phyloP scores from a whole-genome alignment of 2,329 filamentous ascomycete species.

The Penicillium concentricum region DNA sequence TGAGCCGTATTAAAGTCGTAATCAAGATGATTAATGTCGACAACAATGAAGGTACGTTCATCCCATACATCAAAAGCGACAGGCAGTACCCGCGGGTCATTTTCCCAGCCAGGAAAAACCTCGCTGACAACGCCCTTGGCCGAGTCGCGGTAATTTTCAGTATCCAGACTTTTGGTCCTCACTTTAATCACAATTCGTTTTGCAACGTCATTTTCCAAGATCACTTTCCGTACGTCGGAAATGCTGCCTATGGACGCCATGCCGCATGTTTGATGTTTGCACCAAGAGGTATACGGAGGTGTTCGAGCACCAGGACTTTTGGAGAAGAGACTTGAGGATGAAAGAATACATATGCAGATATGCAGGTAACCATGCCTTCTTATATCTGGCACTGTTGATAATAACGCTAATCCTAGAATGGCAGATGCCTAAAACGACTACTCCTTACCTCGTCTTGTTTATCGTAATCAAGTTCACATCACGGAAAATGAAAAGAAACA shows the following conservation, averaged over 20 bases:
- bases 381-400: neutral
- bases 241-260: neutral
- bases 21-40: neutral
- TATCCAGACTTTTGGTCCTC: neutral
- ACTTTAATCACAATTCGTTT: neutral
- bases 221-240: neutral
- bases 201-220: neutral
- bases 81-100: neutral
- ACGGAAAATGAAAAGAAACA: neutral
- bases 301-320: neutral
- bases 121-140: neutral
- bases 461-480: neutral
- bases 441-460: neutral
- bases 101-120: neutral
- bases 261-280: neutral
- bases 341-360: too few species aligned
- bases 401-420: neutral
- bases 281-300: neutral
- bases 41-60: neutral
- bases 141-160: neutral
- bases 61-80: neutral
- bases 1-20: neutral
- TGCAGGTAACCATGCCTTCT: neutral
- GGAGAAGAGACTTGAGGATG: neutral
- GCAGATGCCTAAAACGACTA: neutral